These are phyloP conservation scores for Fusarium agapanthi DNA, from an alignment of 2,329 filamentous ascomycete species.

Conservation along the genomic window DNA sequence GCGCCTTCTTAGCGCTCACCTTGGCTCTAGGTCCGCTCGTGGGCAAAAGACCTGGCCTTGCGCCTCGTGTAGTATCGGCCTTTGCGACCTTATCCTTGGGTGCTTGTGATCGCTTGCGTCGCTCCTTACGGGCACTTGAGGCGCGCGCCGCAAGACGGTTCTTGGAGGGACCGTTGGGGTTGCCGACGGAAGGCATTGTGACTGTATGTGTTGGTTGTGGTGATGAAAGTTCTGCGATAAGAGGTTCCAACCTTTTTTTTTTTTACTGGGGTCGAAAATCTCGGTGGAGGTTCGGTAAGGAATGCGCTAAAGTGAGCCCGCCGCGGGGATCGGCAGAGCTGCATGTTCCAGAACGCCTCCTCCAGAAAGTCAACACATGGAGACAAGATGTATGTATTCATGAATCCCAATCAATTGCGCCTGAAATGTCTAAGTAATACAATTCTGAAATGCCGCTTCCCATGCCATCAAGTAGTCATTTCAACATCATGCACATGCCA, in stretches of 20 bases:
- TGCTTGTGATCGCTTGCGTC: conserved; percentile 52
- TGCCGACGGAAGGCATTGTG: conserved; percentile 64
- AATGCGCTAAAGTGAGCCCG: conserved; percentile 19
- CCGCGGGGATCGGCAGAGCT: conserved; percentile 16
- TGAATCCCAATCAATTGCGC: background rate
- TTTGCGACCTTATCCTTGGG: conserved; percentile 52
- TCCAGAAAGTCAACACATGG: background rate
- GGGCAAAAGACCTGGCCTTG: conserved; percentile 61
- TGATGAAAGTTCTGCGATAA: conserved; percentile 20
- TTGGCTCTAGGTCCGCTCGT: conserved; percentile 62
- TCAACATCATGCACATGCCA: background rate
- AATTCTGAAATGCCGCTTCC: background rate
- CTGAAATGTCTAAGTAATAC: conserved; percentile 4
- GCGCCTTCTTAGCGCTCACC: conserved; percentile 63
- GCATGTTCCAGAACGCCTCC: conserved; percentile 20
- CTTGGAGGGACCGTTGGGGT: conserved; percentile 65
- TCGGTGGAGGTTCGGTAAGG: conserved; percentile 30
- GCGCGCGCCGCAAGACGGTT: conserved; percentile 60
- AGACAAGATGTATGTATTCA: background rate
- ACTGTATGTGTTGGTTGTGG: background rate
- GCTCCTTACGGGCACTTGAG: conserved; percentile 54
- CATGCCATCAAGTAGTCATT: background rate
- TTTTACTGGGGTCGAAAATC: conserved; percentile 23
- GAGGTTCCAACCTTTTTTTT: conserved; percentile 27
- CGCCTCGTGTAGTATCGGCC: conserved; percentile 58